These are phyloP conservation scores for Lagenaria siceraria DNA, from an alignment of 306 rosid species.

Conservation along the genomic window DNA sequence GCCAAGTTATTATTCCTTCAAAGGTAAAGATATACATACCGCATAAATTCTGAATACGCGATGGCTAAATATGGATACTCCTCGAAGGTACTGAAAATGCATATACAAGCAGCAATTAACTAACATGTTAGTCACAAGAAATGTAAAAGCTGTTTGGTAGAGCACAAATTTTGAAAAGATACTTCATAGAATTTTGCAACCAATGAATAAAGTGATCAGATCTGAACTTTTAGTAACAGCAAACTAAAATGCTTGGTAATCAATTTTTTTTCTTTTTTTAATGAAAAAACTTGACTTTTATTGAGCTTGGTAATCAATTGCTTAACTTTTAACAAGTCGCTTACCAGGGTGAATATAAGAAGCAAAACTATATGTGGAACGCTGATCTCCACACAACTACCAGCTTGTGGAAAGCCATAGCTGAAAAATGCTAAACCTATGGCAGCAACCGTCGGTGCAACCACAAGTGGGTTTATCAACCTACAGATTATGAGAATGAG, in stretches of 20 bases:
- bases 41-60: slow-evolving; percentile 72
- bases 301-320: background rate
- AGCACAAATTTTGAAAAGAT: background rate
- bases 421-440: slow-evolving; percentile 93
- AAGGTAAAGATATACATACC: slow-evolving; percentile 30
- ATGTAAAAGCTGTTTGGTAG: background rate
- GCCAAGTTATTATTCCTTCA: background rate
- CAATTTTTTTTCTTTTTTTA: background rate
- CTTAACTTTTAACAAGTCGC: slow-evolving; percentile 5
- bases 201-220: background rate
- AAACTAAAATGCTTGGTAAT: background rate
- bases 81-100: slow-evolving; percentile 61
- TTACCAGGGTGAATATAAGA: slow-evolving; percentile 68
- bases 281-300: no score
- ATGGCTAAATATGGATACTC: slow-evolving; percentile 71
- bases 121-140: slow-evolving; percentile 13
- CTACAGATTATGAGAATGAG: slow-evolving; percentile 23
- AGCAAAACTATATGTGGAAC: slow-evolving; percentile 68
- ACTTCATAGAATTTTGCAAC: background rate
- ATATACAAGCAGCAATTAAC: slow-evolving; percentile 2
- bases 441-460: slow-evolving; percentile 95
- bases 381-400: slow-evolving; percentile 79
- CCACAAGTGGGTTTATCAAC: slow-evolving; percentile 79
- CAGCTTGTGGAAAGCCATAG: slow-evolving; percentile 93
- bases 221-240: background rate